phyloP scores from a whole-genome alignment of 1,139 yeast species.

The Hanseniaspora gamundiae region DNA sequence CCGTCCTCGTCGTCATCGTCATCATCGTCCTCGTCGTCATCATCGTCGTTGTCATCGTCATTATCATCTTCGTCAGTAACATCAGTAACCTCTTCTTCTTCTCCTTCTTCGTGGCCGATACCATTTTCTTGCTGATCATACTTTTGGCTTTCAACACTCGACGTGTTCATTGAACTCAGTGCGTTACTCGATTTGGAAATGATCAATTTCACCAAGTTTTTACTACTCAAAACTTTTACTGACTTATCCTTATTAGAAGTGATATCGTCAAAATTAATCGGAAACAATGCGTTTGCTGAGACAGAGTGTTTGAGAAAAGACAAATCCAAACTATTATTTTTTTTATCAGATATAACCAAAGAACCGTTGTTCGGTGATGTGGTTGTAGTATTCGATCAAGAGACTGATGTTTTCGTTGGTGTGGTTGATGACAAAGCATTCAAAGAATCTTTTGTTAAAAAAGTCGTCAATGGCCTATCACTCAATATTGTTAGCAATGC shows the following conservation, averaged over 20 bases:
- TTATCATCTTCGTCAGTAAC: conserved; percentile 2
- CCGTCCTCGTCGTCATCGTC: conserved; percentile 18
- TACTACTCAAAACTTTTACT: conserved; percentile 8
- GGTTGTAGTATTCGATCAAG: not conserved
- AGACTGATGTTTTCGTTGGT: not conserved
- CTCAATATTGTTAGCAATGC: conserved; percentile 24
- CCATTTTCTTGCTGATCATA: conserved; percentile 6
- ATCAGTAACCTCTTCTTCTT: not conserved
- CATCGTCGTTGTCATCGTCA: conserved; percentile 7
- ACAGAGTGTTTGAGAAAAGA: not conserved
- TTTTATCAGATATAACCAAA: too few relatives aligned
- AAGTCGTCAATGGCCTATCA: conserved; percentile 22
- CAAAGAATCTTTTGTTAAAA: conserved; percentile 20
- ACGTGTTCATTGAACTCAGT: not conserved
- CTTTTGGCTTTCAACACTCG: not conserved
- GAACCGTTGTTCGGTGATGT: not conserved
- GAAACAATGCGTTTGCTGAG: not conserved
- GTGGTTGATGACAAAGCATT: conserved; percentile 10
- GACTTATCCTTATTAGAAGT: conserved; percentile 25
- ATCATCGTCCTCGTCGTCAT: conserved; percentile 8
- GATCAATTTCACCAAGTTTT: not conserved
- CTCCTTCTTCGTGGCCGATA: not conserved
- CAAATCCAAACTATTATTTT: too few relatives aligned
- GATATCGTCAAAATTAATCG: conserved; percentile 16
- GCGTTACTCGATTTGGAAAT: not conserved